Percentiles rank a stretch among this genome's conserved stretches.
phyloP scores from a whole-genome alignment of 352 stramenopile genomes.

The Pythium oligandrum region DNA sequence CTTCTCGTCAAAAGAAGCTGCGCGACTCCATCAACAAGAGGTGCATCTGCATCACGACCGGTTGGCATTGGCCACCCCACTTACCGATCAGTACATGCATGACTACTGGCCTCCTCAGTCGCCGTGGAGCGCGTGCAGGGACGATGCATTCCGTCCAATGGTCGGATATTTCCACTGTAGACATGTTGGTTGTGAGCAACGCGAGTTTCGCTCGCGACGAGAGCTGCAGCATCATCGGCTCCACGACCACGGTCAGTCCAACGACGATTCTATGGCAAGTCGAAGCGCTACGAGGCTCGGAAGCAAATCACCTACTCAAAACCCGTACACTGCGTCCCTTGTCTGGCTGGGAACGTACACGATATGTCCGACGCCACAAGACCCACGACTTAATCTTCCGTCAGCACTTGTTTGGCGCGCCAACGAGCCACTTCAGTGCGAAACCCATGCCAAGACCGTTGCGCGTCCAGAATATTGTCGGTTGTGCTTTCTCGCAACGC shows the following conservation, averaged over 20 bases:
- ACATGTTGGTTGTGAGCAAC: slow-evolving; percentile 21
- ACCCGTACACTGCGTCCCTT: neutral
- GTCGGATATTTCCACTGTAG: slow-evolving; percentile 46
- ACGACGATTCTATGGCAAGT: no score
- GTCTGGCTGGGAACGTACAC: slow-evolving; percentile 46
- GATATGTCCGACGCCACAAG: slow-evolving; percentile 20
- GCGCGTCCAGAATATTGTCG: slow-evolving; percentile 11
- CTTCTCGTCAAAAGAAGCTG: slow-evolving; percentile 56
- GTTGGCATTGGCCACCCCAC: slow-evolving; percentile 29
- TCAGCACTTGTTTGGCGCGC: slow-evolving; percentile 6
- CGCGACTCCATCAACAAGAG: slow-evolving; percentile 38
- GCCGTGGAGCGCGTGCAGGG: slow-evolving; percentile 34
- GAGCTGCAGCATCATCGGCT: slow-evolving; percentile 23
- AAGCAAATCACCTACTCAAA: no score
- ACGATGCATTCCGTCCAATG: slow-evolving; percentile 18
- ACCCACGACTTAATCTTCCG: neutral
- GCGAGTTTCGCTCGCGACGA: slow-evolving; percentile 38
- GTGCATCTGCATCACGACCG: slow-evolving; percentile 34
- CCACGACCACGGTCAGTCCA: slow-evolving; percentile 1
- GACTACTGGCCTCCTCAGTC: slow-evolving; percentile 45
- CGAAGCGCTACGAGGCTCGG: no score
- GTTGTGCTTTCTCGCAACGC: slow-evolving; percentile 10
- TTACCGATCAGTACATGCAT: slow-evolving; percentile 55
- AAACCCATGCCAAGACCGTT: slow-evolving; percentile 2
- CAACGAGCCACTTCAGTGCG: slow-evolving; percentile 6